A percentile compares a stretch with the other conserved stretches of the same genome.
These are phyloP conservation scores for Puccinia coronata DNA, from an alignment of 1,284 basidiomycete species.

Conservation along the genomic window DNA sequence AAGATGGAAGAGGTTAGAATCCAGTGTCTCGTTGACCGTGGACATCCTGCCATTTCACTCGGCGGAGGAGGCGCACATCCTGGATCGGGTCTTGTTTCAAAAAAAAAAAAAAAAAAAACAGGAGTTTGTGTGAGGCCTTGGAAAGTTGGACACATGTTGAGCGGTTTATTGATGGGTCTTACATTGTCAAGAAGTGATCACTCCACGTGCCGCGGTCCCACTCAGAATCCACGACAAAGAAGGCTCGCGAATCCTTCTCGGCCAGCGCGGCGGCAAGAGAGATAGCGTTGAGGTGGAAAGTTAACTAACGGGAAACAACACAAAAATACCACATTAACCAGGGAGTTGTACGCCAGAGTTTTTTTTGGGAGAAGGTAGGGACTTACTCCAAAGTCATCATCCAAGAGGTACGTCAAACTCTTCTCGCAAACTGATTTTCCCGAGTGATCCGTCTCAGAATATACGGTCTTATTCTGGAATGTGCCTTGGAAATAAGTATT, in stretches of 20 bases:
- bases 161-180: not conserved
- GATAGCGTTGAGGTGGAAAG: constrained; percentile 48
- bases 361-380: not conserved
- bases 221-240: constrained; percentile 44
- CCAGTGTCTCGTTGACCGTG: constrained; percentile 40
- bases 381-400: constrained; percentile 49
- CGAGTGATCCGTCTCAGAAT: constrained; percentile 30
- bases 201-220: constrained; percentile 46
- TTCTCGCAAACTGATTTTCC: constrained; percentile 35
- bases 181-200: constrained; percentile 34
- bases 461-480: constrained; percentile 23
- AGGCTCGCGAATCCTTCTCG: constrained; percentile 30
- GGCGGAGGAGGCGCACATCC: constrained; percentile 42
- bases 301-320: constrained; percentile 11
- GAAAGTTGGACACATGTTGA: not conserved
- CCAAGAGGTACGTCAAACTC: constrained; percentile 45
- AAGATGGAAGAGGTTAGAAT: constrained; percentile 48
- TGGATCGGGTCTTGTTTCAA: constrained; percentile 26
- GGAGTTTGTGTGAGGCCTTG: not conserved
- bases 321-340: not conserved
- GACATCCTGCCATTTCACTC: constrained; percentile 42
- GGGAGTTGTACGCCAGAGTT: not conserved
- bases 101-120: too few relatives aligned
- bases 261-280: constrained; percentile 28
- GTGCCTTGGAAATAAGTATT: constrained; percentile 22